These are phyloP conservation scores for Daedaleopsis nitida DNA, from an alignment of 768 basidiomycete species.

Conservation along the genomic window DNA sequence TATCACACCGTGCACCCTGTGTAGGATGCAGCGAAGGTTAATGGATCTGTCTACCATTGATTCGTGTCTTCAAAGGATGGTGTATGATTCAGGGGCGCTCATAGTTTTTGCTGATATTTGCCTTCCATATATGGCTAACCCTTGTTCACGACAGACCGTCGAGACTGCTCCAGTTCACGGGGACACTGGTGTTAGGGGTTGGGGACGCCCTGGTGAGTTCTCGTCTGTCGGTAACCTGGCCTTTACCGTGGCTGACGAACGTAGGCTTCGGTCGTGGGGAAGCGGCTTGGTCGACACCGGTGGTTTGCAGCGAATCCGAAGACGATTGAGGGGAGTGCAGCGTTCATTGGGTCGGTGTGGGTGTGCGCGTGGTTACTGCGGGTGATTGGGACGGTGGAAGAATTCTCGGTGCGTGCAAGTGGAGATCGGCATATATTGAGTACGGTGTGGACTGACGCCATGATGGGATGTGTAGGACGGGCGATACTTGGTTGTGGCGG, in stretches of 20 bases:
- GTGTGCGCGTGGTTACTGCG: constrained; percentile 71
- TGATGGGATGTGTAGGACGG: constrained; percentile 47
- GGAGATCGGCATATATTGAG: background rate
- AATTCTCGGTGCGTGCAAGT: constrained; percentile 65
- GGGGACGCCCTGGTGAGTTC: constrained; percentile 86
- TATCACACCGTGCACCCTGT: no score
- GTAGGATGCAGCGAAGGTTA: no score
- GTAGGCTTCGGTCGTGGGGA: constrained; percentile 92
- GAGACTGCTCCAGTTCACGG: constrained; percentile 70
- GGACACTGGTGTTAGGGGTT: constrained; percentile 85
- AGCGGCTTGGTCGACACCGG: constrained; percentile 72
- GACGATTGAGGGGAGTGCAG: constrained; percentile 89
- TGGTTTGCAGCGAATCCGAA: constrained; percentile 88
- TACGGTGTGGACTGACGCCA: constrained; percentile 8
- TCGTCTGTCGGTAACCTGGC: background rate
- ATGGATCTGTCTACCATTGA: no score
- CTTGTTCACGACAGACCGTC: constrained; percentile 38
- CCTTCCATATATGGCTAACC: background rate
- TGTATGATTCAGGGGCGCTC: no score
- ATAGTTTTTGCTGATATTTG: no score
- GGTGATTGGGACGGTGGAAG: constrained; percentile 64
- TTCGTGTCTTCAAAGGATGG: no score
- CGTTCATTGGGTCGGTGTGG: constrained; percentile 75
- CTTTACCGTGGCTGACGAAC: background rate
- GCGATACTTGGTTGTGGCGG: constrained; percentile 65